phyloP scores from a whole-genome alignment of 2,329 filamentous ascomycete genomes.

The Fusarium tanahbumbuense region DNA sequence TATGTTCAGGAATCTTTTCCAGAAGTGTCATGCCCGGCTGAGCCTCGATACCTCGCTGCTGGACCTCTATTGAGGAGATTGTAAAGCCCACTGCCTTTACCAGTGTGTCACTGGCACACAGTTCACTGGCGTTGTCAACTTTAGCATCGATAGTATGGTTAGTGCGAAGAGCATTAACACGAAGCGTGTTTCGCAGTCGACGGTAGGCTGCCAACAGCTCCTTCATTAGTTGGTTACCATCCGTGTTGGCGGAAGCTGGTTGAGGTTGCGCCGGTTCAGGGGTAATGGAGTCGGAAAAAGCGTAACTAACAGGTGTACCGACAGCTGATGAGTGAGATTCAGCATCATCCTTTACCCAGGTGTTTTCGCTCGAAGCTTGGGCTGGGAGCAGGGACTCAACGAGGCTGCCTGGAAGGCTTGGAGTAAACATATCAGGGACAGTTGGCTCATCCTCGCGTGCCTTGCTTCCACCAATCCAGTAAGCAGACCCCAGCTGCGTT shows the following conservation, averaged over 20 bases:
- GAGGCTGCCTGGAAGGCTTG: conserved; percentile 54
- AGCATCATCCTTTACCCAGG: conserved; percentile 56
- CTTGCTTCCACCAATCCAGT: conserved; percentile 56
- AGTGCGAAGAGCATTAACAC: conserved; percentile 63
- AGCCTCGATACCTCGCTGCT: conserved; percentile 85
- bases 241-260: conserved; percentile 18
- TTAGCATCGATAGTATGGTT: conserved; percentile 50
- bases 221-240: conserved; percentile 52
- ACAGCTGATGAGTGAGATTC: conserved; percentile 48
- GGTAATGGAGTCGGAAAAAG: conserved; percentile 52
- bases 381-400: conserved; percentile 54
- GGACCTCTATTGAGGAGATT: conserved; percentile 89
- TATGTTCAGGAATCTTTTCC: conserved; percentile 85
- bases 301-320: conserved; percentile 57
- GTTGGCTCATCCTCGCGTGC: conserved; percentile 51
- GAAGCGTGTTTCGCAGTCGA: conserved; percentile 69
- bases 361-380: conserved; percentile 52
- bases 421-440: conserved; percentile 49
- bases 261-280: conserved; percentile 41
- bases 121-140: conserved; percentile 55
- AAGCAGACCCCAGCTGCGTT: conserved; percentile 62
- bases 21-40: conserved; percentile 80
- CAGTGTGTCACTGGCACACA: conserved; percentile 69
- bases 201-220: conserved; percentile 72
- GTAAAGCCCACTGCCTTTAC: conserved; percentile 81